These are phyloP conservation scores for Acacia concinna DNA, from an alignment of 331 rosid species.

Conservation along the genomic window DNA sequence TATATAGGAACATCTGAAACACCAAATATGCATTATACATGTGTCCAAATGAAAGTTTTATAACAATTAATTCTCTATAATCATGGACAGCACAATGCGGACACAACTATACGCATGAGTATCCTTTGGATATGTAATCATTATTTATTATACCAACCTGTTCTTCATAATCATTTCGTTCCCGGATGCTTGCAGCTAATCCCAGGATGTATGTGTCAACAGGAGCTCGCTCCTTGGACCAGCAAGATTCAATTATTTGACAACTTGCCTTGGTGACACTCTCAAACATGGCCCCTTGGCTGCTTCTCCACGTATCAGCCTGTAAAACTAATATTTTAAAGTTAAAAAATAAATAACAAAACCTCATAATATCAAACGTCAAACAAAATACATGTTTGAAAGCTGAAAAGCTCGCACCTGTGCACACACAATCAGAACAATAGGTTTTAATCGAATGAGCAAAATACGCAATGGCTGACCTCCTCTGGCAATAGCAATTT, in stretches of 20 bases:
- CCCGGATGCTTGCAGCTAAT: conserved; percentile 91
- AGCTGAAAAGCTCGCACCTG: conserved; percentile 59
- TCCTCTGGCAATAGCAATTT: conserved; percentile 79
- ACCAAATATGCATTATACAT: conserved; percentile 14
- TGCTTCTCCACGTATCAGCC: conserved; percentile 88
- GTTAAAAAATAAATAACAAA: conserved; percentile 1
- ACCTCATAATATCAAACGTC: conserved; percentile 21
- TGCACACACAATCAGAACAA: conserved; percentile 84
- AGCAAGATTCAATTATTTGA: conserved; percentile 88
- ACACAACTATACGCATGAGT: conserved; percentile 2
- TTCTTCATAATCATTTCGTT: conserved; percentile 84
- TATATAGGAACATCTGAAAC: conserved; percentile 19
- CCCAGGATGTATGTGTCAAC: conserved; percentile 97
- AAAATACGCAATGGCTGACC: conserved; percentile 92
- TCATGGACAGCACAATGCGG: background rate
- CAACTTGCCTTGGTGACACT: conserved; percentile 84
- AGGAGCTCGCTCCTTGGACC: conserved; percentile 94
- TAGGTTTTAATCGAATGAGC: conserved; percentile 93
- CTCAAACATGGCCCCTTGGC: conserved; percentile 88
- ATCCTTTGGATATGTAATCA: conserved; percentile 3
- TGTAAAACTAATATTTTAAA: conserved; percentile 40
- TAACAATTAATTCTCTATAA: background rate
- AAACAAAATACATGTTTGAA: conserved; percentile 19
- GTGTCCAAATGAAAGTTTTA: background rate
- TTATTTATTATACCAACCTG: conserved; percentile 53